These are phyloP conservation scores for Pseudofabraea citricarpa DNA, from an alignment of 2,329 filamentous ascomycete genomes.

Conservation along the genomic window DNA sequence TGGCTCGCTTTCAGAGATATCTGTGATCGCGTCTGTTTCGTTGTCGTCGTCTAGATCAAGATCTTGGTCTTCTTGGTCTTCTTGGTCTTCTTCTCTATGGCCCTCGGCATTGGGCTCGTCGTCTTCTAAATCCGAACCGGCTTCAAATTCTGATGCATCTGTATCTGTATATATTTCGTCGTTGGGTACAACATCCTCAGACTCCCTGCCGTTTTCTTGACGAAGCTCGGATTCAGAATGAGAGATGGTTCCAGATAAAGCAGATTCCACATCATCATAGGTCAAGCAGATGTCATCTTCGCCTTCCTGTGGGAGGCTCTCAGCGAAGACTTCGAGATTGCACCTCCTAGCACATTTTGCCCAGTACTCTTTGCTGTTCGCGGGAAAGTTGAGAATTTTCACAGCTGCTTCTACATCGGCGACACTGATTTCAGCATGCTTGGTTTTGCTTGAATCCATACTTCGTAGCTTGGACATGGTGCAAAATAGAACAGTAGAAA, in stretches of 20 bases:
- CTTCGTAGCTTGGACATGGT: conserved; percentile 64
- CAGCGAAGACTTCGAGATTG: conserved; percentile 42
- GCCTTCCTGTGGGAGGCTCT: conserved; percentile 18
- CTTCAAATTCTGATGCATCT: neutral
- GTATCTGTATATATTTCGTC: conserved; percentile 1
- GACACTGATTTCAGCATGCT: conserved; percentile 18
- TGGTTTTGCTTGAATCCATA: conserved; percentile 23
- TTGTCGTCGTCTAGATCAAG: neutral
- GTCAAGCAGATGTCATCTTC: conserved; percentile 19
- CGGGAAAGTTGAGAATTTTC: conserved; percentile 45
- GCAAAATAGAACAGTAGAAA: conserved; percentile 66
- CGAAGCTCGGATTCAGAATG: conserved; percentile 17
- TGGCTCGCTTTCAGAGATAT: conserved; percentile 1
- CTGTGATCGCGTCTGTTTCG: neutral
- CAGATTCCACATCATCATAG: conserved; percentile 30
- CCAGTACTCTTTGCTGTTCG: conserved; percentile 45
- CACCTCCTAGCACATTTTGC: conserved; percentile 44
- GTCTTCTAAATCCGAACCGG: neutral
- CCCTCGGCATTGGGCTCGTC: neutral
- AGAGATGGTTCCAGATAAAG: conserved; percentile 20
- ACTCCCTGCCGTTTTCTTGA: conserved; percentile 1
- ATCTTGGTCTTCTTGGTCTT: neutral
- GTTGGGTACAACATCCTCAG: conserved; percentile 1
- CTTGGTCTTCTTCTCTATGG: neutral
- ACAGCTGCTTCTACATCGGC: conserved; percentile 47